A percentile compares a stretch with the other conserved stretches of the same genome.
These are phyloP conservation scores for Pseudonitzschia delicatissima DNA, from an alignment of 108 stramenopile species.

Conservation along the genomic window DNA sequence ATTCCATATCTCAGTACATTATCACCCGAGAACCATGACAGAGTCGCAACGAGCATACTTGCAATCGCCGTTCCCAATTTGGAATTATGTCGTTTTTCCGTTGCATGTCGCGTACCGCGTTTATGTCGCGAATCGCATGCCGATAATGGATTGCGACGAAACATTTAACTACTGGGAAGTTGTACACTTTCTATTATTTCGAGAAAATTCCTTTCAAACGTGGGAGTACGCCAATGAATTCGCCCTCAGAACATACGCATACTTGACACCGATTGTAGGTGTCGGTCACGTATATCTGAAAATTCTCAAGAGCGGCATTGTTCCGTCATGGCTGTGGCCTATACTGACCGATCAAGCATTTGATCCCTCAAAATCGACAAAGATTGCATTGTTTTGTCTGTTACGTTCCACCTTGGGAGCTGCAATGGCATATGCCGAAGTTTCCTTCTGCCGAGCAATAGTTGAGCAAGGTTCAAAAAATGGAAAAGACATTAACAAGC, in stretches of 20 bases:
- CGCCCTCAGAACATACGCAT: constrained; percentile 94
- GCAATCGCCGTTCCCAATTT: not conserved
- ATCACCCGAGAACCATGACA: no score
- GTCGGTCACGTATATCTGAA: constrained; percentile 13
- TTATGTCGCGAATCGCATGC: constrained; percentile 64
- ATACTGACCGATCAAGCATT: constrained; percentile 22
- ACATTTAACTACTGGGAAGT: constrained; percentile 99
- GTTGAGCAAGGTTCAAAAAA: not conserved
- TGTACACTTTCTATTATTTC: constrained; percentile 86
- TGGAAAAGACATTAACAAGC: not conserved
- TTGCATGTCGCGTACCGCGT: constrained; percentile 59
- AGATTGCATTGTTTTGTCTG: constrained; percentile 46
- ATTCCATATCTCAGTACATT: no score
- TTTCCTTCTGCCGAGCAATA: constrained; percentile 35
- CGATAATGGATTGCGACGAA: constrained; percentile 97
- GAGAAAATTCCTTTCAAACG: constrained; percentile 62
- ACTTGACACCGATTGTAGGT: constrained; percentile 56
- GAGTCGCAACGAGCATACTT: not conserved
- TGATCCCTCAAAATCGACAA: constrained; percentile 9
- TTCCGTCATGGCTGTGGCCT: constrained; percentile 20
- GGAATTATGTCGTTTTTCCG: constrained; percentile 12
- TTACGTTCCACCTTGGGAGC: constrained; percentile 48
- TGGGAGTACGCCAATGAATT: constrained; percentile 96
- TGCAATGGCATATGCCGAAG: constrained; percentile 35
- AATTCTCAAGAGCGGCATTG: constrained; percentile 13